Evolutionary conservation across 2,329 filamentous ascomycete species (phyloP), one percentile per base, ranked within the genome.

Genomic region (Curvularia spicifera): DNA sequence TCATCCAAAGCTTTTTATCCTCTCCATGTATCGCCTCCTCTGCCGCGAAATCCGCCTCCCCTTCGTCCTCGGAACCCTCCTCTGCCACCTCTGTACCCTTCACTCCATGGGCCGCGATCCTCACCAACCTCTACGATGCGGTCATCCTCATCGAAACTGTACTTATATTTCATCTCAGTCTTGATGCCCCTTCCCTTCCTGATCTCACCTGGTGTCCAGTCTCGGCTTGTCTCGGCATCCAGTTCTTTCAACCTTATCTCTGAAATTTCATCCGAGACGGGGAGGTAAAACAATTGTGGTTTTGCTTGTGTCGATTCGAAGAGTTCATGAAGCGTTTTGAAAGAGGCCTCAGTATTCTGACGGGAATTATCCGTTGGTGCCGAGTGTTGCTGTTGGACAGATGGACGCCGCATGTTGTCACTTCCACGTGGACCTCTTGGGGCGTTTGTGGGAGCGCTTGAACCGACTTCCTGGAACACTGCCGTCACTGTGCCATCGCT

Each of bases 261-360:
- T 0, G 85, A 89, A 5, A 93, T 78, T 0, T 87, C 84, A 5
- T 86, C 82, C 0, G 86, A 74, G 0, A 92, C 90, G 1, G 90
- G 86, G 43, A 85, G 79, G 74, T 81, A 90, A 74, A 89, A 90
- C 13, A 90, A 76, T 62, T 85, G 85, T 0, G 88, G 88, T 68
- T 89, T 89, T 0, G 85, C 76, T 1, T 78, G 79, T 0, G 88
- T 90, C 18, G 80, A 86, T 44, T 77, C 74, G 74, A 89, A 90
- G 12, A 86, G 80, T 33, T 85, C 80, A 65, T 89, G 85, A 6
- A 89, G 78, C 0, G 83, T 83, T 59, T 81, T 80, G 73, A 87
- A 87, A 3, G 61, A 58, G 39, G 69, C 66, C 22, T 65, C 66
- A 1, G 70, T 67, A 4, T 67, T 59, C 45, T 78, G 60, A 10